These are phyloP conservation scores for Mycena rosella DNA, from an alignment of 768 basidiomycete genomes.

Conservation along the genomic window DNA sequence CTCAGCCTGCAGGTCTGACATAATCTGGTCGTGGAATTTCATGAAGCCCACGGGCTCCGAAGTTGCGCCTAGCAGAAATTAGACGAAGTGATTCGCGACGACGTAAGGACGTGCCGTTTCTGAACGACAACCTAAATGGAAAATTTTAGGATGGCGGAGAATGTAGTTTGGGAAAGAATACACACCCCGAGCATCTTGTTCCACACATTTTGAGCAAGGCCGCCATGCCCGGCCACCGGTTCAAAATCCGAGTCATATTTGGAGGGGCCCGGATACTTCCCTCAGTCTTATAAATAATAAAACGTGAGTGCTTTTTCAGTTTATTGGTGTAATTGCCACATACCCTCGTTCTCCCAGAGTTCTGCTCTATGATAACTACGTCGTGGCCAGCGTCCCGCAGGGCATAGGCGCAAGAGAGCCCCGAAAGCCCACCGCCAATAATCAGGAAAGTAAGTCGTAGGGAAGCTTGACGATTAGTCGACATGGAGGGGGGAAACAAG, in stretches of 20 bases:
- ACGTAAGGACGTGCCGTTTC: slow-evolving; percentile 8
- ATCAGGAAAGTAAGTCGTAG: slow-evolving; percentile 49
- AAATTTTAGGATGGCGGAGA: too few species aligned
- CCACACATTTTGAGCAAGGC: slow-evolving; percentile 8
- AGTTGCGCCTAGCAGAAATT: neutral
- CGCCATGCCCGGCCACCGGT: slow-evolving; percentile 25
- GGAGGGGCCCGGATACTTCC: slow-evolving; percentile 29
- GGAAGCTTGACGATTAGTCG: neutral
- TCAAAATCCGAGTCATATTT: slow-evolving; percentile 29
- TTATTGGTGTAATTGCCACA: neutral
- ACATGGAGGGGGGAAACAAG: slow-evolving; percentile 9
- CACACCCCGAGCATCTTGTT: slow-evolving; percentile 21
- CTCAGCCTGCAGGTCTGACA: slow-evolving; percentile 24
- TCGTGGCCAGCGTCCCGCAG: slow-evolving; percentile 38
- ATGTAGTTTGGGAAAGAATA: neutral
- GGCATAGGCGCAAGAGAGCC: slow-evolving; percentile 48
- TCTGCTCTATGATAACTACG: slow-evolving; percentile 18
- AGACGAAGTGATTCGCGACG: neutral
- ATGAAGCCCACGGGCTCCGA: slow-evolving; percentile 24
- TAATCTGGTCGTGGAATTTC: slow-evolving; percentile 27
- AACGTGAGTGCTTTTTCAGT: neutral
- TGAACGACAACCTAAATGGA: slow-evolving; percentile 19
- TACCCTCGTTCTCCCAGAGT: neutral
- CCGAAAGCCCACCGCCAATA: slow-evolving; percentile 51
- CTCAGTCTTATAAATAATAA: slow-evolving; percentile 12